phyloP scores from a whole-genome alignment of 176 grass and related monocot genomes.

The Zoysia pacifica region DNA sequence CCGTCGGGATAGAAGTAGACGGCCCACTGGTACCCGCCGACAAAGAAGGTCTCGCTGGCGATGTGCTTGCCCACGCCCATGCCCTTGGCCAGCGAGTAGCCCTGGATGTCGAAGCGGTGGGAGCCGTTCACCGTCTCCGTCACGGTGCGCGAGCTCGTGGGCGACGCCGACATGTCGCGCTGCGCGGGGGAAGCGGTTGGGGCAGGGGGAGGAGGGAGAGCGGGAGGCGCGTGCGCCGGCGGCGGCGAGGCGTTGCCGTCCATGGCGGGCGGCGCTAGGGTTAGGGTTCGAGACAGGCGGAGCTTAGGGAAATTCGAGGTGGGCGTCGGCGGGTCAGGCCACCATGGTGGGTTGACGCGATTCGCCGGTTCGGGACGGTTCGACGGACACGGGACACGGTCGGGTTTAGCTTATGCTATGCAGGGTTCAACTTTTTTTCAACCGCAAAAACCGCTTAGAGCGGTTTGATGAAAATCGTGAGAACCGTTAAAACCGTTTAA shows the following conservation, averaged over 20 bases:
- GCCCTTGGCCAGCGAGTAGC: constrained; percentile 69
- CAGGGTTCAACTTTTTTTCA: no score
- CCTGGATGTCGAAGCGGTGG: constrained; percentile 68
- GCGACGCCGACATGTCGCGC: constrained; percentile 63
- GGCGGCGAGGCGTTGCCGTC: constrained; percentile 51
- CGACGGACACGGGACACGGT: no score
- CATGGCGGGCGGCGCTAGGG: constrained; percentile 41
- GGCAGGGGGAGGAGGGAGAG: neutral
- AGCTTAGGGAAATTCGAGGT: neutral
- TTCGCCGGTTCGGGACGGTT: no score
- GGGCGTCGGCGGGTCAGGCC: no score
- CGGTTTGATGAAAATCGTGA: no score
- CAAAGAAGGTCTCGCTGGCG: constrained; percentile 61
- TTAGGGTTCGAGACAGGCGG: constrained; percentile 35
- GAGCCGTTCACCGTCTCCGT: constrained; percentile 75
- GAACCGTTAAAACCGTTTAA: no score
- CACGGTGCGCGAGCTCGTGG: constrained; percentile 83
- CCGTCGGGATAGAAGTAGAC: constrained; percentile 88
- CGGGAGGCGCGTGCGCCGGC: neutral
- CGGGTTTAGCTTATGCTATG: no score
- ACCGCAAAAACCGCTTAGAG: no score
- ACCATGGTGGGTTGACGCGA: no score
- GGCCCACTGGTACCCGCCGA: constrained; percentile 66
- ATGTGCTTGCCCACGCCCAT: constrained; percentile 72
- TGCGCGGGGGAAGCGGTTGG: neutral